These are phyloP conservation scores for Colletotrichum spaethianum DNA, from an alignment of 2,329 filamentous ascomycete genomes.

Conservation along the genomic window DNA sequence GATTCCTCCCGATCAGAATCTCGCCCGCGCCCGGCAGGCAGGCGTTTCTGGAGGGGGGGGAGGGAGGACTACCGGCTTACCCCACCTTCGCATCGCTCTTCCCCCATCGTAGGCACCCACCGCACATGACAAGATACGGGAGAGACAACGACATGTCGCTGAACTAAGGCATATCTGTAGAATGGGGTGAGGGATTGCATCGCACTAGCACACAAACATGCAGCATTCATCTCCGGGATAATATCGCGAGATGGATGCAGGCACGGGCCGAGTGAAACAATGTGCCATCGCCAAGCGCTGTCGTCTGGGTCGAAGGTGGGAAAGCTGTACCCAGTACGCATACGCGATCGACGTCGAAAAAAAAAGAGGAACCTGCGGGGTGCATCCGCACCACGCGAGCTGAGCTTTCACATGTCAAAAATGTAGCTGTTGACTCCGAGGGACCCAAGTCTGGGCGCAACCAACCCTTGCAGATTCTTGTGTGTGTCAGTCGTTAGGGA, in stretches of 20 bases:
- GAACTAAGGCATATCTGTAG: not conserved
- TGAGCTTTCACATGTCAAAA: slow-evolving; percentile 40
- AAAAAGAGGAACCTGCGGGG: slow-evolving; percentile 42
- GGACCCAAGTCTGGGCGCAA: slow-evolving; percentile 14
- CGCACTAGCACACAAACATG: slow-evolving; percentile 20
- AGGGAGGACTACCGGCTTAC: not conserved
- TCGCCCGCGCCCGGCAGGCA: not conserved
- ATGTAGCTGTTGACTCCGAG: slow-evolving; percentile 10
- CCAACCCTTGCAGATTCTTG: slow-evolving; percentile 34
- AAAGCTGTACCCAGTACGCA: not conserved
- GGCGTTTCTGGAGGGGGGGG: not conserved
- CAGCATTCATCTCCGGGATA: slow-evolving; percentile 26
- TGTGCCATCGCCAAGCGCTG: slow-evolving; percentile 15
- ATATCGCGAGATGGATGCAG: slow-evolving; percentile 33
- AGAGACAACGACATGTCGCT: not conserved
- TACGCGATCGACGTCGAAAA: slow-evolving; percentile 36
- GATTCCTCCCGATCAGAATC: slow-evolving; percentile 11
- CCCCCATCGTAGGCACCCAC: slow-evolving; percentile 14
- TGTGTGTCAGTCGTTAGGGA: slow-evolving; percentile 33
- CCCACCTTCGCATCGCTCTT: slow-evolving; percentile 16
- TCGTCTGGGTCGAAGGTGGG: slow-evolving; percentile 23
- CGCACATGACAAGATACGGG: not conserved
- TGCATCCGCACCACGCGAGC: slow-evolving; percentile 37
- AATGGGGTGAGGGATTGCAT: slow-evolving; percentile 6
- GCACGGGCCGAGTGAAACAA: slow-evolving; percentile 34